Evolutionary conservation across 2,329 filamentous ascomycete species (phyloP).

Genomic region (Rhinocladiella similis): DNA sequence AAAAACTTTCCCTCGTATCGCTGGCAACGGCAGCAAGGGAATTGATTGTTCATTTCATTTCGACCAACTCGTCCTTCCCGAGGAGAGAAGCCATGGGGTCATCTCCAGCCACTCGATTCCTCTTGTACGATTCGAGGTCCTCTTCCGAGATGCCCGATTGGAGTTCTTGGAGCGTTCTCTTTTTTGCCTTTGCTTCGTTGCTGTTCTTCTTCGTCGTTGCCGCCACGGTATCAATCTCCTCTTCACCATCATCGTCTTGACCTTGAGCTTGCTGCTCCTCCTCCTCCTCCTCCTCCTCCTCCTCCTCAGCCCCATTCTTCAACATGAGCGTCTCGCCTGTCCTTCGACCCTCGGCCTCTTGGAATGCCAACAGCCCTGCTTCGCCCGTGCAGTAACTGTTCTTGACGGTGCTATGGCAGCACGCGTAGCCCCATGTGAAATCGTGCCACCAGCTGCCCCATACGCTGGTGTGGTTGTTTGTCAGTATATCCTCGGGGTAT

Average conservation of each 20-base stretch:
- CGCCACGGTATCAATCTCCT: too few species aligned
- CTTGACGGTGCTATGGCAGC: conserved; percentile 89
- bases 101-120: conserved; percentile 69
- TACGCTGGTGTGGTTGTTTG: conserved; percentile 88
- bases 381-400: conserved; percentile 98
- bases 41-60: too few species aligned
- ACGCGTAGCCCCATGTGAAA: conserved; percentile 94
- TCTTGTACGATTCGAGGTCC: conserved; percentile 82
- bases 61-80: conserved; percentile 23
- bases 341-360: conserved; percentile 67
- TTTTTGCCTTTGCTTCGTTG: conserved; percentile 11
- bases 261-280: conserved; percentile 1
- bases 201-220: too few species aligned
- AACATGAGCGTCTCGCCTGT: conserved; percentile 46
- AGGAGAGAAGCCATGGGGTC: conserved; percentile 79
- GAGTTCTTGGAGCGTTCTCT: conserved; percentile 65
- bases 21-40: too few species aligned
- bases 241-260: not conserved
- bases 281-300: conserved; percentile 13
- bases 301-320: conserved; percentile 7
- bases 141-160: conserved; percentile 75
- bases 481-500: conserved; percentile 81
- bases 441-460: conserved; percentile 98
- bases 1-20: too few species aligned
- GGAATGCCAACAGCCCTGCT: conserved; percentile 77